Evolutionary conservation across 1,139 yeast genomes (phyloP).

Genomic region (Geotrichum reessii): DNA sequence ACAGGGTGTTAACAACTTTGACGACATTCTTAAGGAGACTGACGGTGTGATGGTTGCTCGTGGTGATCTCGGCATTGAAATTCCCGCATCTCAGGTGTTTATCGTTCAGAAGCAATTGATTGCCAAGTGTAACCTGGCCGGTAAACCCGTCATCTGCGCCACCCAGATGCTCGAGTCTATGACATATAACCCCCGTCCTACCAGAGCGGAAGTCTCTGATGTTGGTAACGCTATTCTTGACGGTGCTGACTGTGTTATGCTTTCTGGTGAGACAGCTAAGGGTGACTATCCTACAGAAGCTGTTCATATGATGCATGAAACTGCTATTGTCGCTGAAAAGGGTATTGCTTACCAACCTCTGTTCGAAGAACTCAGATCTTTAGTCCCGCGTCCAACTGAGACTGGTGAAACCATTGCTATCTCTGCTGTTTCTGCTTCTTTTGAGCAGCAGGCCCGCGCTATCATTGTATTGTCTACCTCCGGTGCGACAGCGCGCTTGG

Average conservation of each 20-base stretch:
- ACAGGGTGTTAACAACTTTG: constrained; percentile 99
- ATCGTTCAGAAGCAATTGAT: constrained; percentile 98
- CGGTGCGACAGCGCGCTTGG: constrained; percentile 92
- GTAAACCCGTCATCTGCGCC: constrained; percentile 99
- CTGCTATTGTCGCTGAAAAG: constrained; percentile 93
- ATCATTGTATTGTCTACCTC: constrained; percentile 92
- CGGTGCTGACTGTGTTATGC: constrained; percentile 99
- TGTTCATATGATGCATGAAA: constrained; percentile 97
- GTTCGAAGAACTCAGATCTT: constrained; percentile 82
- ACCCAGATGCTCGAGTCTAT: constrained; percentile 99
- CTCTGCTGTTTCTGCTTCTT: constrained; percentile 93
- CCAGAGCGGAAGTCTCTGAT: constrained; percentile 99
- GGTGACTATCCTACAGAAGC: constrained; percentile 98
- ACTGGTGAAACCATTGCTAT: constrained; percentile 96
- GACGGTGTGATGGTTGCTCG: constrained; percentile 99
- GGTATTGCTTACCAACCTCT: constrained; percentile 86
- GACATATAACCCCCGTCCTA: constrained; percentile 99
- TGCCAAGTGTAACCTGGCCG: constrained; percentile 98
- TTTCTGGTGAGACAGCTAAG: constrained; percentile 99
- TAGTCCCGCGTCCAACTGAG: constrained; percentile 83
- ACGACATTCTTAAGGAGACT: constrained; percentile 85
- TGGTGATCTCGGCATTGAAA: constrained; percentile 99
- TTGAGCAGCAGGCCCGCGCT: constrained; percentile 95
- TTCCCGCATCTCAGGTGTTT: constrained; percentile 98
- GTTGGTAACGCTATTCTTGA: constrained; percentile 98